A percentile compares a stretch with the other conserved stretches of the same genome.
Conservation (phyloP, 495 filamentous ascomycete species). For the Cladorrhinum samala region DNA sequence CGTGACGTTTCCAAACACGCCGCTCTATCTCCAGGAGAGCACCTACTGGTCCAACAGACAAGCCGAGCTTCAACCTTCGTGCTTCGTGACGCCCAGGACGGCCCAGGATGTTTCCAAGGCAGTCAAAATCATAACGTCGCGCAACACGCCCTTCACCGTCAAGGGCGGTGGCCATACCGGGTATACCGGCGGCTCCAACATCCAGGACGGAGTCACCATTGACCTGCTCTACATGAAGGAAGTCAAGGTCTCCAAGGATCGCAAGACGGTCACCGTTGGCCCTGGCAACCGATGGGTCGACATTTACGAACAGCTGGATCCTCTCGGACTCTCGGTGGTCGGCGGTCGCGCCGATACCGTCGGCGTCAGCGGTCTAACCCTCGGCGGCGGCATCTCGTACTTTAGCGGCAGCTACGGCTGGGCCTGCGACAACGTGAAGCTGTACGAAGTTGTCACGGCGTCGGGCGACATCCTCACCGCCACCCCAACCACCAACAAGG, state of each 20-base stretch:
- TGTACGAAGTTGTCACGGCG: conserved; percentile 44
- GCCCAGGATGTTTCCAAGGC: conserved; percentile 34
- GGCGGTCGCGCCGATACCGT: conserved; percentile 52
- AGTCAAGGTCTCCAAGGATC: conserved; percentile 28
- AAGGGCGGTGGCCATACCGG: conserved; percentile 48
- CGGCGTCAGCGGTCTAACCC: conserved; percentile 53
- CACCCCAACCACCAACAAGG: conserved; percentile 32
- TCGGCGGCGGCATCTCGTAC: conserved; percentile 50
- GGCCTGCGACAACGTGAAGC: conserved; percentile 37
- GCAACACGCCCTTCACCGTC: conserved; percentile 43
- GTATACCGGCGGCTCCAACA: conserved; percentile 43
- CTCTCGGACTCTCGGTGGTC: conserved; percentile 39
- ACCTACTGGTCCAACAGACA: conserved; percentile 48
- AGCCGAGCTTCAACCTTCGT: conserved; percentile 29
- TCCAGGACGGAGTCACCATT: conserved; percentile 50
- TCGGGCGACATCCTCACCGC: conserved; percentile 43
- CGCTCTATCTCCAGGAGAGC: conserved; percentile 13
- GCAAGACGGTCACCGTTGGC: conserved; percentile 33
- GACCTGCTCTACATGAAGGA: conserved; percentile 43
- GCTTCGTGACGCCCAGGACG: conserved; percentile 36
- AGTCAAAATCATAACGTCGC: conserved; percentile 25
- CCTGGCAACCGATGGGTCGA: conserved; percentile 47
- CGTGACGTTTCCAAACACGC: conserved; percentile 16
- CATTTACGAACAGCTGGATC: conserved; percentile 46
- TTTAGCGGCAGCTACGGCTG: conserved; percentile 22